Conservation (phyloP, 2,329 filamentous ascomycete genomes). For the Pseudogymnoascus sp. region DNA sequence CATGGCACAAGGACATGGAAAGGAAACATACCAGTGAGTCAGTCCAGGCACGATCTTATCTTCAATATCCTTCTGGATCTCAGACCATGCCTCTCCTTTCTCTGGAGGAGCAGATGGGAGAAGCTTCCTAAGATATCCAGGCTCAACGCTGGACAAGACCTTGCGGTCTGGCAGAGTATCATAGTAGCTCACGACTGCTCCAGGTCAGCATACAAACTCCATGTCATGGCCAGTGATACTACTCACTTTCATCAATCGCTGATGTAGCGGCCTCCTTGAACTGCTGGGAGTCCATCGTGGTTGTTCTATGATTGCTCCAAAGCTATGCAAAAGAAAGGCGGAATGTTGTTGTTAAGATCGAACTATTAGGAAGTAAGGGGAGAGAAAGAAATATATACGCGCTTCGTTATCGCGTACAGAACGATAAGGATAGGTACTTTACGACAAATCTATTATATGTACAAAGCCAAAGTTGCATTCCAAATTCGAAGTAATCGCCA, state of each 20-base stretch:
- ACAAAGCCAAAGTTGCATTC: background rate
- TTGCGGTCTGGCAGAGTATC: slow-evolving; percentile 60
- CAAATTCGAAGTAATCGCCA: background rate
- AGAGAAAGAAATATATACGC: background rate
- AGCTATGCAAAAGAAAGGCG: background rate
- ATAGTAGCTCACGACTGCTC: slow-evolving; percentile 72
- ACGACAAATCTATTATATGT: background rate
- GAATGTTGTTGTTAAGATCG: background rate
- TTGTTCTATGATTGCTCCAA: background rate
- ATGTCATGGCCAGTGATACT: background rate
- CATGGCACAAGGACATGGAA: background rate
- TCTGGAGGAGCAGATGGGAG: slow-evolving; percentile 60
- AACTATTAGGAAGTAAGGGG: background rate
- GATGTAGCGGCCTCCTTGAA: slow-evolving; percentile 70
- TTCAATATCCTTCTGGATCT: slow-evolving; percentile 77
- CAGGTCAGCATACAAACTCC: slow-evolving; percentile 15
- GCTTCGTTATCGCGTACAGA: background rate
- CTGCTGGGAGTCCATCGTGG: slow-evolving; percentile 64
- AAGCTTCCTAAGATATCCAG: slow-evolving; percentile 75
- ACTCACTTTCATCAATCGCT: slow-evolving; percentile 73
- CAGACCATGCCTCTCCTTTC: slow-evolving; percentile 62
- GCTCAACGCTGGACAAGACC: slow-evolving; percentile 69
- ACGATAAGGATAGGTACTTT: slow-evolving; percentile 4
- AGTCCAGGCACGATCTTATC: slow-evolving; percentile 82
- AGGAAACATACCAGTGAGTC: slow-evolving; percentile 61